These are phyloP conservation scores for Russula lepida DNA, from an alignment of 768 basidiomycete genomes.

Conservation along the genomic window DNA sequence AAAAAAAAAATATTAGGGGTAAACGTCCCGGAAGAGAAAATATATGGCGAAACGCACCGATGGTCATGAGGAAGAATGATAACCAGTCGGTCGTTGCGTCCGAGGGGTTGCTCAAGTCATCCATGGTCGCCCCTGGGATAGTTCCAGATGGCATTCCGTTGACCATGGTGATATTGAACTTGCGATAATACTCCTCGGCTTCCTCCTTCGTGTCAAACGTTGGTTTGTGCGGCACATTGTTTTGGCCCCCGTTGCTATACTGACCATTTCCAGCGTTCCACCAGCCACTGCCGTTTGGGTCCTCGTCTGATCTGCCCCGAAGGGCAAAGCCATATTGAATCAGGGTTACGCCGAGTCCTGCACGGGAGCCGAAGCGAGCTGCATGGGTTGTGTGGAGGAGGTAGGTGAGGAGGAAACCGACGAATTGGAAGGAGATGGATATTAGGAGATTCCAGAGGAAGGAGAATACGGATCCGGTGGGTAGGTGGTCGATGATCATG, in stretches of 20 bases:
- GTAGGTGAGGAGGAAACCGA: slow-evolving; percentile 89
- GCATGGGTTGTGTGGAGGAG: slow-evolving; percentile 91
- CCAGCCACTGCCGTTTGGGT: slow-evolving; percentile 23
- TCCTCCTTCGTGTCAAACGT: slow-evolving; percentile 15
- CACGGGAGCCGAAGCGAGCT: slow-evolving; percentile 85
- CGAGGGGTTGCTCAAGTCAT: slow-evolving; percentile 15
- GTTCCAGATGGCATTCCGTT: slow-evolving; percentile 14
- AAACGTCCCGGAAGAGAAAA: background rate
- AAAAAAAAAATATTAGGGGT: background rate
- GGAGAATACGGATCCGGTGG: slow-evolving; percentile 72
- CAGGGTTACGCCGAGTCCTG: slow-evolving; percentile 90
- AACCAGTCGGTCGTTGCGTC: slow-evolving; percentile 87
- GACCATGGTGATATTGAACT: slow-evolving; percentile 23
- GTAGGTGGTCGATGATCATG: slow-evolving; percentile 84
- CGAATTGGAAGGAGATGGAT: slow-evolving; percentile 94
- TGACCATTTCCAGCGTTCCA: background rate
- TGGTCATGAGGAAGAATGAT: slow-evolving; percentile 89
- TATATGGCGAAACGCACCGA: slow-evolving; percentile 44
- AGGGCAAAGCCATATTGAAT: slow-evolving; percentile 92
- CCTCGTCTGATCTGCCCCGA: slow-evolving; percentile 42
- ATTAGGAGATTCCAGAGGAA: slow-evolving; percentile 92
- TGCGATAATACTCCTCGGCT: slow-evolving; percentile 19
- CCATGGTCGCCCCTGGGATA: slow-evolving; percentile 10
- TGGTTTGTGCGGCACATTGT: background rate
- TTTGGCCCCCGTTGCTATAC: background rate